These are phyloP conservation scores for Exsudoporus floridanus DNA, from an alignment of 1,284 basidiomycete genomes.

Conservation along the genomic window DNA sequence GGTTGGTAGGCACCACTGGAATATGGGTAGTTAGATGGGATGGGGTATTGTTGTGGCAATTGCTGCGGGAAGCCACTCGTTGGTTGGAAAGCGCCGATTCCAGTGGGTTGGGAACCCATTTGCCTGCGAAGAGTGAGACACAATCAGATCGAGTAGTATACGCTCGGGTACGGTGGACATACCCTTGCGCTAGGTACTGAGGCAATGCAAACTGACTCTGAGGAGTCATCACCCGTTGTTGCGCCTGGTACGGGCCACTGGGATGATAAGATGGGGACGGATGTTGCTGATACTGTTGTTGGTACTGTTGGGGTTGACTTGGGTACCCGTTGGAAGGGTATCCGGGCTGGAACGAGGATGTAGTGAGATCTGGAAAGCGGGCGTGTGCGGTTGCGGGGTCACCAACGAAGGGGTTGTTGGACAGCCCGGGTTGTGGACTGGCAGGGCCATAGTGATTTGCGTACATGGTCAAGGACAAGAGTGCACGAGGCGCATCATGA, in stretches of 20 bases:
- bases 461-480: constrained; percentile 36
- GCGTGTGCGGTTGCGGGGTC: constrained; percentile 45
- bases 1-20: constrained; percentile 14
- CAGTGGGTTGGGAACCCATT: constrained; percentile 23
- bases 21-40: constrained; percentile 18
- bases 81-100: constrained; percentile 30
- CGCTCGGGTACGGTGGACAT: background rate
- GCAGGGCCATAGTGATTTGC: constrained; percentile 36
- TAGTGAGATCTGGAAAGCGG: constrained; percentile 54
- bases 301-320: constrained; percentile 34
- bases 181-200: constrained; percentile 24
- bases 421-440: constrained; percentile 29
- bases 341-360: constrained; percentile 28
- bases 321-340: constrained; percentile 28
- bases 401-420: constrained; percentile 59
- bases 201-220: constrained; percentile 24
- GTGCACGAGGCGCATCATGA: background rate
- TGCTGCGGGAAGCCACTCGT: constrained; percentile 28
- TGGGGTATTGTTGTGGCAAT: constrained; percentile 33
- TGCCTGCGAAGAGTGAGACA: constrained; percentile 14
- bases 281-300: constrained; percentile 28
- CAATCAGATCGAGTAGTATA: background rate
- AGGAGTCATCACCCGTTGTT: constrained; percentile 18
- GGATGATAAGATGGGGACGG: constrained; percentile 14
- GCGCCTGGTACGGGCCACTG: constrained; percentile 13